Evolutionary conservation across 805 yeast species (phyloP), one percentile per base, ranked within the genome.

Genomic region (Saitoella complicata): DNA sequence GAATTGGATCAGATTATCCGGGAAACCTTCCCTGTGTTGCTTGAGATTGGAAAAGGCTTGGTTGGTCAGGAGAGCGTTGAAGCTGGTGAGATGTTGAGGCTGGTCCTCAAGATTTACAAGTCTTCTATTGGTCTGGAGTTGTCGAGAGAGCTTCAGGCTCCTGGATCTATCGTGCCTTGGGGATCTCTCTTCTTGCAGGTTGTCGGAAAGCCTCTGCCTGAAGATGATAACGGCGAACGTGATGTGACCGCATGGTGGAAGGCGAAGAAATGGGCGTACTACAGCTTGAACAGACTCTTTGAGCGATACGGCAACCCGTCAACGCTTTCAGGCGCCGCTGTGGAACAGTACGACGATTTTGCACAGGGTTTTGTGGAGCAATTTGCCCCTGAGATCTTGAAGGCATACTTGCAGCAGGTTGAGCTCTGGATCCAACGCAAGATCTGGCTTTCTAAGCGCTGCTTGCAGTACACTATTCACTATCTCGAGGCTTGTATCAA

Each of bases 251-350:
- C 75, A 41, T 81, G 80, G 80, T 78, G 67, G 57, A 88, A 76
- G 62, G 73, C 76, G 53, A 87, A 72, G 64, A 91, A 88, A 60
- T 88, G 97, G 96, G 75, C 93, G 0, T 77, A 76, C 55, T 85
- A 84, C 29, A 85, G 83, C 58, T 58, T 87, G 37, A 72, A 70
- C 51, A 72, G 93, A 51, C 58, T 86, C 3, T 82, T 82, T 54
- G 71, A 37, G 29, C 37, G 52, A 31, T 51, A 47, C 34, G 54
- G 54, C 5, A 49, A 51, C 13, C 49, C 53, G 6, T 32, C 38
- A 7, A 12, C 50, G 3, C 32, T 47, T 12, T 40, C 47, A 4
- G 38, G 44, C 65, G 43, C 65, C 56, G 46, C 75, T 71, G 65
- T 51, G 39, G 31, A 53, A 30, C 53, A 53, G 29, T 82, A 83